A percentile compares a stretch with the other conserved stretches of the same genome.
Evolutionary conservation across 2,329 filamentous ascomycete genomes (phyloP).

Genomic region (Epichloe scottii): DNA sequence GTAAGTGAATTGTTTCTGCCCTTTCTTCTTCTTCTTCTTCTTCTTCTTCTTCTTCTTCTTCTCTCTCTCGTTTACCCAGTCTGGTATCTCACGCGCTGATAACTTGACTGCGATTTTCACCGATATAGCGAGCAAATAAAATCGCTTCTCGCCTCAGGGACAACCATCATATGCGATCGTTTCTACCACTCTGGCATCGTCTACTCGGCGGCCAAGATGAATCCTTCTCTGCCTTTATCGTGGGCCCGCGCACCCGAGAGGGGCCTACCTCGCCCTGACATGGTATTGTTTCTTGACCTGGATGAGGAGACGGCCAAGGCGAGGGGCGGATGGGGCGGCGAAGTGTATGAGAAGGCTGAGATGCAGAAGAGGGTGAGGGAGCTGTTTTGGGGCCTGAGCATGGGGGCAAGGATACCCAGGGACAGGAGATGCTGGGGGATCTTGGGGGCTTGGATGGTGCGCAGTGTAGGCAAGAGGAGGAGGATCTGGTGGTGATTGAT

Average conservation of each 20-base stretch:
- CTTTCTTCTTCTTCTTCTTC: background rate
- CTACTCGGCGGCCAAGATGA: conserved; percentile 80
- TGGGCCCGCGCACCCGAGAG: conserved; percentile 82
- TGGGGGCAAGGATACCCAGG: conserved; percentile 27
- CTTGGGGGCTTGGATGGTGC: conserved; percentile 12
- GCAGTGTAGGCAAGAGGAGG: conserved; percentile 34
- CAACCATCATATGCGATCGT: conserved; percentile 73
- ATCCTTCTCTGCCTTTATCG: conserved; percentile 51
- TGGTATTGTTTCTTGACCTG: conserved; percentile 79
- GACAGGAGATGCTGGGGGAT: conserved; percentile 12
- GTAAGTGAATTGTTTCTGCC: conserved; percentile 23
- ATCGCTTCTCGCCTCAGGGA: conserved; percentile 47
- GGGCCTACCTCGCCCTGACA: conserved; percentile 75
- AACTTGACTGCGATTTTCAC: background rate
- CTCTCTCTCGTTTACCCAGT: background rate
- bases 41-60: background rate
- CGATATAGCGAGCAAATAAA: conserved; percentile 35
- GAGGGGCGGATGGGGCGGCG: conserved; percentile 77
- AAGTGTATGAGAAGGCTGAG: conserved; percentile 75
- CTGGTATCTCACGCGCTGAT: background rate
- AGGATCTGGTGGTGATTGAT: conserved; percentile 42
- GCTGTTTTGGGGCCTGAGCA: conserved; percentile 51
- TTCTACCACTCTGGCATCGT: conserved; percentile 94
- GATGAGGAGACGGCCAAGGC: conserved; percentile 57
- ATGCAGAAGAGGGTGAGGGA: conserved; percentile 72